phyloP scores from a whole-genome alignment of 208 protist genomes.

The Vickermania ingenoplastis region DNA sequence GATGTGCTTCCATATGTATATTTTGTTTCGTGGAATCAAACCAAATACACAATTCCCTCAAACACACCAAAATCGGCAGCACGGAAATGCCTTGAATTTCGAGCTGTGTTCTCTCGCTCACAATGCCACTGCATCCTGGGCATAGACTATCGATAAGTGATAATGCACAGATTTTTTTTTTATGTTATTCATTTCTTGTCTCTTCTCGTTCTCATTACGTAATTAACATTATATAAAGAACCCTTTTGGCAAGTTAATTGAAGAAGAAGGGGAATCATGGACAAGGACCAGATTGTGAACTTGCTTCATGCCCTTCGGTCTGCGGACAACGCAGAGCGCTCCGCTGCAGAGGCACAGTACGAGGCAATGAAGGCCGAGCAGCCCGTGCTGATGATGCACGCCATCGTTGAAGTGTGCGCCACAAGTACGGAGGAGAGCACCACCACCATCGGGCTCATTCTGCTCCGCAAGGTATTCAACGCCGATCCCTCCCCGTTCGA shows the following conservation, averaged over 20 bases:
- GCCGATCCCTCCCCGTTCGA: constrained; percentile 36
- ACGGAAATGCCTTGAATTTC: no score
- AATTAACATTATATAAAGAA: background rate
- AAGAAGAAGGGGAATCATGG: constrained; percentile 17
- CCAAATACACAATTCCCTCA: no score
- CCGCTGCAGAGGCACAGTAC: constrained; percentile 66
- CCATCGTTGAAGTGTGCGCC: constrained; percentile 45
- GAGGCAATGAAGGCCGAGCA: constrained; percentile 26
- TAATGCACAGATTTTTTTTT: constrained; percentile 19
- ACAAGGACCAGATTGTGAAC: constrained; percentile 27
- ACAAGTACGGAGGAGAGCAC: constrained; percentile 23
- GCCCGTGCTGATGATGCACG: constrained; percentile 48
- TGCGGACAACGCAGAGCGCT: constrained; percentile 55
- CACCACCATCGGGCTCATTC: constrained; percentile 47
- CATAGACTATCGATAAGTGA: background rate
- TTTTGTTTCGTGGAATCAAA: no score
- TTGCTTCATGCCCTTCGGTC: constrained; percentile 43
- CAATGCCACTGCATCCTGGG: constrained; percentile 1
- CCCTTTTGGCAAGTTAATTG: background rate
- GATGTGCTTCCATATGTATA: background rate
- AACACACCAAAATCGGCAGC: no score
- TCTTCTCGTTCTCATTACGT: constrained; percentile 8
- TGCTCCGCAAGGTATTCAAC: constrained; percentile 71
- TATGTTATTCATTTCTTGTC: constrained; percentile 11
- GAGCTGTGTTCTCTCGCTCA: no score